Percentiles rank a stretch among this genome's conserved stretches.
These are phyloP conservation scores for Pythium oligandrum DNA, from an alignment of 352 stramenopile species.

Conservation along the genomic window DNA sequence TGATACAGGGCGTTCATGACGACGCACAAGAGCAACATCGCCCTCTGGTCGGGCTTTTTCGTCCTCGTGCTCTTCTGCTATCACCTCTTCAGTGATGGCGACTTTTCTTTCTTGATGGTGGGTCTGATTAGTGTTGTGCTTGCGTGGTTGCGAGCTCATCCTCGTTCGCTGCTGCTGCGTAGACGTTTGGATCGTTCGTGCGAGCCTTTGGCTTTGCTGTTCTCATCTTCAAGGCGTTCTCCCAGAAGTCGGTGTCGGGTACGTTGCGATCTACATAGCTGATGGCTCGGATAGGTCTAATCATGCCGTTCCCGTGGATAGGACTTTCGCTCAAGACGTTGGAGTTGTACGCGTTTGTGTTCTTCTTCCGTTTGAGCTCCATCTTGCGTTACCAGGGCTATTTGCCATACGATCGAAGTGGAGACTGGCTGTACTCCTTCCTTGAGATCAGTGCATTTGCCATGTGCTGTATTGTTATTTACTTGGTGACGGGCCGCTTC, in stretches of 20 bases:
- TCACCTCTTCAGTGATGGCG: conserved; percentile 95
- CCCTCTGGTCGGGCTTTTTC: conserved; percentile 95
- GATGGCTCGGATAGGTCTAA: no score
- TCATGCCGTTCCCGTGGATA: background rate
- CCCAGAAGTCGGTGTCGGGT: conserved; percentile 85
- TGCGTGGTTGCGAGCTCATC: conserved; percentile 1
- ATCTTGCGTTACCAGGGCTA: conserved; percentile 98
- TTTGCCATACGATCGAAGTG: conserved; percentile 89
- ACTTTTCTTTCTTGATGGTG: conserved; percentile 99
- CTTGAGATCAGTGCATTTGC: conserved; percentile 91
- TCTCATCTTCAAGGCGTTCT: conserved; percentile 94
- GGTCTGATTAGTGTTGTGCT: background rate
- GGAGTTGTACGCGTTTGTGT: conserved; percentile 96
- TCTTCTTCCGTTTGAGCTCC: conserved; percentile 95
- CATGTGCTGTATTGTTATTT: conserved; percentile 86
- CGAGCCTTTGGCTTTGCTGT: conserved; percentile 90
- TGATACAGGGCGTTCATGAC: conserved; percentile 53
- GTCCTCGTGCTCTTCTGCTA: conserved; percentile 94
- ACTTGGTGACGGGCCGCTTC: conserved; percentile 91
- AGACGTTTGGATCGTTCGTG: conserved; percentile 90
- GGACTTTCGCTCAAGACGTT: conserved; percentile 96
- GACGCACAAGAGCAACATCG: conserved; percentile 94
- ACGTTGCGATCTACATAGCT: background rate
- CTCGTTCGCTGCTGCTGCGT: conserved; percentile 6
- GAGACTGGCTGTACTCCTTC: conserved; percentile 98